Evolutionary conservation across 2,329 filamentous ascomycete species (phyloP).

Genomic region (Zymoseptoria brevis): DNA sequence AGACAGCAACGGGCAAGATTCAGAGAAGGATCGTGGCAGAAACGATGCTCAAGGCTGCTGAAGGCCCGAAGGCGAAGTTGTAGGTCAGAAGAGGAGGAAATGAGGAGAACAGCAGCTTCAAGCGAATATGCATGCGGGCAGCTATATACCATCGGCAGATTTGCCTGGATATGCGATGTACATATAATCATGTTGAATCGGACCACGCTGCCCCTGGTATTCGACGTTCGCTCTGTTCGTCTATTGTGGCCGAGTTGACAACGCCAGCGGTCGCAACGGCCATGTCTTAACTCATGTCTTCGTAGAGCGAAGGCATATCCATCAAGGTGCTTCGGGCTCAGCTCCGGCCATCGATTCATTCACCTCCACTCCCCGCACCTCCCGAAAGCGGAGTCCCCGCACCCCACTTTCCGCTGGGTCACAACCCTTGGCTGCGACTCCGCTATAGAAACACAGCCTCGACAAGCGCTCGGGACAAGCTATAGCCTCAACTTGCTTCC

Average conservation of each 20-base stretch:
- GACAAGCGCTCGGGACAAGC: not conserved
- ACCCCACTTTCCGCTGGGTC: not conserved
- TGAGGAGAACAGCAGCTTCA: not conserved
- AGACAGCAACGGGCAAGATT: slow-evolving; percentile 81
- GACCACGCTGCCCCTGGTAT: not conserved
- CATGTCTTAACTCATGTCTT: too few species aligned
- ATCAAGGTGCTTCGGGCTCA: not conserved
- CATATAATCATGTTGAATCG: not conserved
- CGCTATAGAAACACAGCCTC: not conserved
- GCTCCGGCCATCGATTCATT: not conserved
- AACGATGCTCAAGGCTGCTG: slow-evolving; percentile 58
- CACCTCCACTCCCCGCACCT: not conserved
- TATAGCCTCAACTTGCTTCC: not conserved
- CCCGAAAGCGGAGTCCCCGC: not conserved
- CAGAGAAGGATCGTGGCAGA: slow-evolving; percentile 81
- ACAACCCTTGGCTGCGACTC: not conserved
- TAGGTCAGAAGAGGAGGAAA: not conserved
- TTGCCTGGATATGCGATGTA: not conserved
- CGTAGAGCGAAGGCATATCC: too few species aligned
- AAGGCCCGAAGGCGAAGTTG: slow-evolving; percentile 10
- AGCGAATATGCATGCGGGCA: not conserved
- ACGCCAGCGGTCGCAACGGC: too few species aligned
- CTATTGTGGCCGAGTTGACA: not conserved
- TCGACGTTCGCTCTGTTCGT: not conserved
- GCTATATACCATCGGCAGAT: not conserved